phyloP scores from a whole-genome alignment of 106 monocot genomes.

The Dioscorea dumetorum region DNA sequence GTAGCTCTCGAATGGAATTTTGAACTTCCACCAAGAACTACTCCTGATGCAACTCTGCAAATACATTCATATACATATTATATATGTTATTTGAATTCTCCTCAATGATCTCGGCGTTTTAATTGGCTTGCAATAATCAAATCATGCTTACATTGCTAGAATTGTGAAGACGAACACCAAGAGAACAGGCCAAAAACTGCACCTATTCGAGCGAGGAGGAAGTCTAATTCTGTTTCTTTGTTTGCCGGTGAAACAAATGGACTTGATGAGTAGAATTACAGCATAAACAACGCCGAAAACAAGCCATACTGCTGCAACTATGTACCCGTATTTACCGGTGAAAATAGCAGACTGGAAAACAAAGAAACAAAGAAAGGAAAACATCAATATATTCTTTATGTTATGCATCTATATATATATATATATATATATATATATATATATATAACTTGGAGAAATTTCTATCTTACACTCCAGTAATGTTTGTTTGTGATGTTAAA shows the following conservation, averaged over 20 bases:
- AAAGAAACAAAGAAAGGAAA: background rate
- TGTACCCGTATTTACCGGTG: conserved; percentile 78
- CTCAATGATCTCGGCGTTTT: no score
- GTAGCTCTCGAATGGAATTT: conserved; percentile 57
- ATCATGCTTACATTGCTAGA: conserved; percentile 57
- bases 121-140: no score
- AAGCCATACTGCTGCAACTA: conserved; percentile 60
- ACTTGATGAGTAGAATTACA: conserved; percentile 12
- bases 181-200: conserved; percentile 26
- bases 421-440: background rate
- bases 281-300: conserved; percentile 36
- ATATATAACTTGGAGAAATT: background rate
- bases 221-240: conserved; percentile 12
- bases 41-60: conserved; percentile 60
- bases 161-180: conserved; percentile 31
- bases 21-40: conserved; percentile 49
- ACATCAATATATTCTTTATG: background rate
- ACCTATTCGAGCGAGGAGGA: conserved; percentile 18
- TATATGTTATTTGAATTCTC: no score
- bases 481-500: conserved; percentile 87
- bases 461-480: conserved; percentile 88
- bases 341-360: conserved; percentile 66
- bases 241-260: conserved; percentile 19
- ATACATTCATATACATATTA: background rate
- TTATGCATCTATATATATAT: background rate